Percentiles rank a stretch among this genome's conserved stretches.
Conservation (phyloP, 2,329 filamentous ascomycete genomes). For the Parastagonospora avenae region DNA sequence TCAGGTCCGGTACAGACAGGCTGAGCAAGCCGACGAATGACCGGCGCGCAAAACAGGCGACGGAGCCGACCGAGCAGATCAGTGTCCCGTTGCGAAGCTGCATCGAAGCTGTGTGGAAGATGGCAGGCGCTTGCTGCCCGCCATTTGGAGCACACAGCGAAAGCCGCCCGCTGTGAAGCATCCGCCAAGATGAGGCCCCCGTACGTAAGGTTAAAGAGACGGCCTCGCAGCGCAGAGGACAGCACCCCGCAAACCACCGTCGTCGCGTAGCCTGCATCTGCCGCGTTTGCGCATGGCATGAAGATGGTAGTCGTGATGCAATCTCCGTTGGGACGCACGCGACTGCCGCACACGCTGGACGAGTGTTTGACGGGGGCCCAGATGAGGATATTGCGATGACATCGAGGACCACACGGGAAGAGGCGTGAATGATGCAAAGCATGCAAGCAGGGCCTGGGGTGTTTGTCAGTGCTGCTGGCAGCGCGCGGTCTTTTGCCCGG, state of each 20-base stretch:
- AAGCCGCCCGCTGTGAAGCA: slow-evolving; percentile 33
- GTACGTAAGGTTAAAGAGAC: slow-evolving; percentile 16
- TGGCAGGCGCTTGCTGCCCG: slow-evolving; percentile 31
- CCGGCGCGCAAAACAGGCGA: slow-evolving; percentile 12
- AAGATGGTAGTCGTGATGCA: slow-evolving; percentile 15
- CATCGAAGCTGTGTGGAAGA: slow-evolving; percentile 46
- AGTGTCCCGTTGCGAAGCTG: slow-evolving; percentile 33
- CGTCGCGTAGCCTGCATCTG: slow-evolving; percentile 15
- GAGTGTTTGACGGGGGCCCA: slow-evolving; percentile 17
- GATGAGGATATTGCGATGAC: slow-evolving; percentile 33
- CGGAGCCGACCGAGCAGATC: slow-evolving; percentile 44
- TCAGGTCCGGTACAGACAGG: slow-evolving; percentile 27
- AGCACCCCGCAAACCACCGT: slow-evolving; percentile 23
- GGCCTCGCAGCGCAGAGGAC: slow-evolving; percentile 4
- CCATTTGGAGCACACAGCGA: slow-evolving; percentile 21
- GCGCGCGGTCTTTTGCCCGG: slow-evolving; percentile 10
- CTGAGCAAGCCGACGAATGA: slow-evolving; percentile 26
- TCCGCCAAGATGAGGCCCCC: slow-evolving; percentile 21
- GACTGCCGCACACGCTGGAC: slow-evolving; percentile 16
- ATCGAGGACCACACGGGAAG: slow-evolving; percentile 24
- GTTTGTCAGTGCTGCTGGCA: slow-evolving; percentile 6
- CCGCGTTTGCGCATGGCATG: slow-evolving; percentile 11
- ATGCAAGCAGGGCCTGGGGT: slow-evolving; percentile 22
- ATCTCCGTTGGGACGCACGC: slow-evolving; percentile 24
- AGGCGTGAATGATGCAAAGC: slow-evolving; percentile 26